Conservation (phyloP, 768 basidiomycete genomes). For the Auriculariales sp. region DNA sequence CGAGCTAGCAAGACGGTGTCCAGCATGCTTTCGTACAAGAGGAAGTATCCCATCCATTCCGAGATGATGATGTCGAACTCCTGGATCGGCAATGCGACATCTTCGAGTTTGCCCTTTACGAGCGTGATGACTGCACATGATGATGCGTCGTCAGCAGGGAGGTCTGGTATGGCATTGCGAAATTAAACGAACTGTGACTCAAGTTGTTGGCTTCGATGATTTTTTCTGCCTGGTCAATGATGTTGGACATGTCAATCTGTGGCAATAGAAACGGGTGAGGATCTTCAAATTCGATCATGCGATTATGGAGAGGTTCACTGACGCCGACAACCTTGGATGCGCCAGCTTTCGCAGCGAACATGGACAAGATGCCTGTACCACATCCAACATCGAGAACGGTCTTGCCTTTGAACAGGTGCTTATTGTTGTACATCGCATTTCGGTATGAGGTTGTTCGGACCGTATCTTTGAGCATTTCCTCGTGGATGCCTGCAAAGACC, state of each 20-base stretch:
- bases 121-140: slow-evolving; percentile 65
- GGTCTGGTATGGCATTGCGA: no score
- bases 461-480: slow-evolving; percentile 97
- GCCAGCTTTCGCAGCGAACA: slow-evolving; percentile 96
- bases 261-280: no score
- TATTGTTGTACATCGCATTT: slow-evolving; percentile 85
- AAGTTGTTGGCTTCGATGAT: slow-evolving; percentile 96
- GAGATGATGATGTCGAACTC: slow-evolving; percentile 98
- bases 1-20: slow-evolving; percentile 94
- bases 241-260: slow-evolving; percentile 99
- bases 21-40: slow-evolving; percentile 98
- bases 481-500: slow-evolving; percentile 65
- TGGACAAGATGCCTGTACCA: slow-evolving; percentile 93
- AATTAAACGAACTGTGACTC: slow-evolving; percentile 73
- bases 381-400: slow-evolving; percentile 96
- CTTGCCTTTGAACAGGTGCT: slow-evolving; percentile 92
- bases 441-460: slow-evolving; percentile 95
- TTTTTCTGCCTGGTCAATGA: slow-evolving; percentile 96
- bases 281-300: no score
- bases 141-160: neutral
- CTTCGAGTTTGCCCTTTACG: slow-evolving; percentile 96
- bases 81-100: slow-evolving; percentile 72
- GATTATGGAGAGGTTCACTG: no score
- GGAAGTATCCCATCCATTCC: slow-evolving; percentile 99
- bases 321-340: slow-evolving; percentile 90